phyloP scores from a whole-genome alignment of 805 yeast genomes.

The Ogataea minuta region DNA sequence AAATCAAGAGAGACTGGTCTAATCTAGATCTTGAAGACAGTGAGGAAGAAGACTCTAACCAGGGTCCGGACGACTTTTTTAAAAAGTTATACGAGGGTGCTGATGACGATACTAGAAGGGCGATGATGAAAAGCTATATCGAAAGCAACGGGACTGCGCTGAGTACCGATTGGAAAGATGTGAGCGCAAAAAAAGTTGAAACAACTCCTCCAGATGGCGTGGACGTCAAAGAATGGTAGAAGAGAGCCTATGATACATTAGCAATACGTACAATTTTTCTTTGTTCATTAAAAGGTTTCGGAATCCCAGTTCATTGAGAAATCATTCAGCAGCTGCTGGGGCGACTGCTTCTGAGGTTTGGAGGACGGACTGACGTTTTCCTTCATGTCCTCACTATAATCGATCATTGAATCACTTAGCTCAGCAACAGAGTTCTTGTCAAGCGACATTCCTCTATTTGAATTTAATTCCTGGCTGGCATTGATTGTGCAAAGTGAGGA shows the following conservation, averaged over 20 bases:
- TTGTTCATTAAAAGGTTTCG: slow-evolving; percentile 18
- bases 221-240: slow-evolving; percentile 54
- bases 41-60: slow-evolving; percentile 43
- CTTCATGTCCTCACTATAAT: slow-evolving; percentile 26
- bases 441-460: neutral
- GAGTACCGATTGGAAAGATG: slow-evolving; percentile 93
- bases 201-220: slow-evolving; percentile 74
- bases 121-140: slow-evolving; percentile 95
- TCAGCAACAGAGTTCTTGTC: slow-evolving; percentile 24
- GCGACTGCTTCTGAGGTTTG: neutral
- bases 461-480: neutral
- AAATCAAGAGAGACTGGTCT: slow-evolving; percentile 69
- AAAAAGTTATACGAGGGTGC: slow-evolving; percentile 70
- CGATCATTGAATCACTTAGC: slow-evolving; percentile 30
- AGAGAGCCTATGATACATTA: neutral
- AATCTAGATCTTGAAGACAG: slow-evolving; percentile 40
- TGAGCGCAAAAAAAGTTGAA: slow-evolving; percentile 60
- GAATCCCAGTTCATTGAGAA: slow-evolving; percentile 23
- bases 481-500: slow-evolving; percentile 4
- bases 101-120: slow-evolving; percentile 83
- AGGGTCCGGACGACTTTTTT: slow-evolving; percentile 66
- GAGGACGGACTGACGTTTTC: slow-evolving; percentile 13
- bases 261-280: neutral
- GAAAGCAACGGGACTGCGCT: slow-evolving; percentile 93
- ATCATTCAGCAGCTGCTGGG: slow-evolving; percentile 7